Evolutionary conservation across 352 stramenopile genomes (phyloP).

Genomic region (Pythium brachiatum): DNA sequence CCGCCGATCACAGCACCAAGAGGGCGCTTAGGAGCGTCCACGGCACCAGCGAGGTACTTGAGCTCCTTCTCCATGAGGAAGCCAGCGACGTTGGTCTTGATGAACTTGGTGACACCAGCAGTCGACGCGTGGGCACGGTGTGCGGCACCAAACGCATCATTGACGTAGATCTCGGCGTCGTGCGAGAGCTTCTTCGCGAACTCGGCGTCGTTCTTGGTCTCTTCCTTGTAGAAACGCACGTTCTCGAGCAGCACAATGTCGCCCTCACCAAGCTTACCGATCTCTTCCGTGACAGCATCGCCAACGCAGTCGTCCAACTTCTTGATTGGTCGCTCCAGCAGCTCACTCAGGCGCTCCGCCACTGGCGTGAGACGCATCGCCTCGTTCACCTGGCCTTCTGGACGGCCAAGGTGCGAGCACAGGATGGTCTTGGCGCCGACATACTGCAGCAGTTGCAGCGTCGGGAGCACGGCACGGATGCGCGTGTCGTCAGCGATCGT

Average conservation of each 20-base stretch:
- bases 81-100: constrained; percentile 91
- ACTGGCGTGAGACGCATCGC: constrained; percentile 89
- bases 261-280: constrained; percentile 83
- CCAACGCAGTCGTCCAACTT: constrained; percentile 96
- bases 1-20: constrained; percentile 95
- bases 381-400: constrained; percentile 89
- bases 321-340: constrained; percentile 90
- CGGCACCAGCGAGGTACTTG: constrained; percentile 91
- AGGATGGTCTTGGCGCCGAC: constrained; percentile 95
- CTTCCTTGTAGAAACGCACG: constrained; percentile 97
- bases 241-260: constrained; percentile 94
- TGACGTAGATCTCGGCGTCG: constrained; percentile 95
- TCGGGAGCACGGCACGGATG: constrained; percentile 95
- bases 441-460: constrained; percentile 89
- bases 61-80: constrained; percentile 98
- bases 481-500: constrained; percentile 96
- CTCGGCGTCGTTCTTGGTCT: constrained; percentile 94
- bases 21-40: constrained; percentile 89
- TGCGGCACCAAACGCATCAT: constrained; percentile 98
- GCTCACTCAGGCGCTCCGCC: constrained; percentile 90
- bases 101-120: constrained; percentile 95
- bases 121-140: constrained; percentile 98
- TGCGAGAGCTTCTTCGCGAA: constrained; percentile 95
- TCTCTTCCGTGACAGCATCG: constrained; percentile 79
- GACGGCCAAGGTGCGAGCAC: constrained; percentile 96